Base-by-base conservation (phyloP, 2,329 filamentous ascomycete genomes). In the Parafenestella ontariensis region DNA sequence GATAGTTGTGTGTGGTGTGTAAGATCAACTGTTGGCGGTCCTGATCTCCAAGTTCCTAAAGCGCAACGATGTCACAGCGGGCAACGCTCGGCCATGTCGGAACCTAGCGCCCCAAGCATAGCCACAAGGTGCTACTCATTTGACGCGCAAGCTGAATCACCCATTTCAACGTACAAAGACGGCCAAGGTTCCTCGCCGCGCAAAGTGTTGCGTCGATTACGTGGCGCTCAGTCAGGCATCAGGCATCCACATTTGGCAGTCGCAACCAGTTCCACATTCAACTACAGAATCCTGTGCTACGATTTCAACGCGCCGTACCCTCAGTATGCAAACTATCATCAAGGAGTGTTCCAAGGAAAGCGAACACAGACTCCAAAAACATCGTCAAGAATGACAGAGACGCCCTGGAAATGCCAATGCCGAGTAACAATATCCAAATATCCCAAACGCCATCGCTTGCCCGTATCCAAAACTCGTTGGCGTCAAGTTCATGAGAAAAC, bases 371-470 rank as follows among this genome's bases (percentile, higher is more conserved):
- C 44, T 29, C 47, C 47, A 52, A 56, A 45, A 60, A 56, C 59
- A 57, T 59, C 49, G 54, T 58, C 53, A 33, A 46, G 40, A 40
- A 54, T 31, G 47, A 58, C 42, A 49, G 45, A 72, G 45, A 72
- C 69, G 62, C 68, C 71, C 29, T 61, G 59, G 54, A 64, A 68
- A 73, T 74, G 72, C 69, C 59, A 51, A 62, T 66, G 54, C 56
- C 56, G 51, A 47, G 52, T 66, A 69, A 39, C 33, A 72, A 72
- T 71, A 58, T 44, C 44, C 54, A 55, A 58, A 56, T 40, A 58
- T 49, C 58, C 61, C 64, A 55, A 68, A 70, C 69, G 66, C 69
- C 69, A 46, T 64, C 67, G 65, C 69, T 71, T 64, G 46, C 60
- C 57, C 52, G 58, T n/a, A 58, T 53, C 41, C 33, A 39, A 54